Percentiles rank a stretch among this genome's conserved stretches.
phyloP scores from a whole-genome alignment of 1,284 basidiomycete genomes.

The Exobasidium cylindrosporum region DNA sequence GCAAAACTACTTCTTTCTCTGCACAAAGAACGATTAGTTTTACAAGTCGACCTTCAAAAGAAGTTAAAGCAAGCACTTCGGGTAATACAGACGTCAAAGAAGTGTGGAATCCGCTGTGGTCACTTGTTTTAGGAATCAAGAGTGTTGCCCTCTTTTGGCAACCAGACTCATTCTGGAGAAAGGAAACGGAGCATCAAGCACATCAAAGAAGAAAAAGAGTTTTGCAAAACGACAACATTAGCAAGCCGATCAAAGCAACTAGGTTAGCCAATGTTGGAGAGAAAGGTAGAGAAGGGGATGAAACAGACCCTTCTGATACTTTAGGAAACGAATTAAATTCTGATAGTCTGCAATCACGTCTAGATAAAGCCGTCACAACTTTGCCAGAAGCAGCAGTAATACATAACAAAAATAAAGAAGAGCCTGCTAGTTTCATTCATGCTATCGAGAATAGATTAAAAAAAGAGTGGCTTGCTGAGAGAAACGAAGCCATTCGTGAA shows the following conservation, averaged over 20 bases:
- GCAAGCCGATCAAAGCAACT: conserved; percentile 2
- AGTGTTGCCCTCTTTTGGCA: conserved; percentile 37
- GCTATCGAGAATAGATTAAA: neutral
- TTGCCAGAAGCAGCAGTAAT: too few relatives aligned
- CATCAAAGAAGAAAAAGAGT: neutral
- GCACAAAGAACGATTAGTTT: conserved; percentile 19
- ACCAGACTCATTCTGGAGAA: conserved; percentile 41
- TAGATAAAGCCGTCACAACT: too few relatives aligned
- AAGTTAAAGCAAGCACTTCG: neutral
- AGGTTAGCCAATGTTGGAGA: neutral
- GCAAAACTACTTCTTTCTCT: conserved; percentile 26
- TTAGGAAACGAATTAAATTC: too few relatives aligned
- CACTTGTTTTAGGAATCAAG: conserved; percentile 20
- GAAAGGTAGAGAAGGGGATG: neutral
- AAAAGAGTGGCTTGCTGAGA: neutral
- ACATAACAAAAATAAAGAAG: neutral
- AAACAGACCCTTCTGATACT: too few relatives aligned
- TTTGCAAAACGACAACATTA: neutral
- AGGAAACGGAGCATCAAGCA: conserved; percentile 26
- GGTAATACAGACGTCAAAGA: neutral
- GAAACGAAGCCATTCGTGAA: neutral
- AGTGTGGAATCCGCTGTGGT: conserved; percentile 39
- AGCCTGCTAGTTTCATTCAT: neutral
- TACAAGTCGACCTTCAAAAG: conserved; percentile 7
- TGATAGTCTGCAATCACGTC: too few relatives aligned